phyloP scores from a whole-genome alignment of 257 asterid genomes.

The Solanum chmielewskii region DNA sequence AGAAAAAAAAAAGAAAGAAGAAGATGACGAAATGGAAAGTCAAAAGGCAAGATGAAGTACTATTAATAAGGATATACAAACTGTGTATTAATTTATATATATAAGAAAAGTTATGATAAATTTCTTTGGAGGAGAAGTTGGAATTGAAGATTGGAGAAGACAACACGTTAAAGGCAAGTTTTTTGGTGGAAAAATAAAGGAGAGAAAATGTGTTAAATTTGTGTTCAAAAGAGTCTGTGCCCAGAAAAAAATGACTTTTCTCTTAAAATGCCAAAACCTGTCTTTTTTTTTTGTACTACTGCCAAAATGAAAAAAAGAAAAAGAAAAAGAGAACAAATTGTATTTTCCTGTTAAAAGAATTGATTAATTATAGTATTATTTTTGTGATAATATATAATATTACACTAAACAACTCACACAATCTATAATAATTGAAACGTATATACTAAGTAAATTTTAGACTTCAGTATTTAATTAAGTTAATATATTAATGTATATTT shows the following conservation, averaged over 20 bases:
- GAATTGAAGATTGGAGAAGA: conserved; percentile 1
- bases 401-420: neutral
- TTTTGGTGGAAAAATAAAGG: neutral
- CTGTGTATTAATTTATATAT: neutral
- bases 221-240: conserved; percentile 8
- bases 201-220: neutral
- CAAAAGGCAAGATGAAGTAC: neutral
- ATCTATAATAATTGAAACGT: neutral
- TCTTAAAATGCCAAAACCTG: neutral
- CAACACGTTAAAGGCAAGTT: conserved; percentile 7
- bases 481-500: neutral
- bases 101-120: neutral
- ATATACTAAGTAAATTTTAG: neutral
- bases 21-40: neutral
- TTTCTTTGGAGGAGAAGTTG: neutral
- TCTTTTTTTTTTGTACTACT: neutral
- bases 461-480: neutral
- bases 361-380: neutral
- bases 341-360: neutral
- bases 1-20: neutral
- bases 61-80: neutral
- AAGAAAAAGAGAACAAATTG: neutral
- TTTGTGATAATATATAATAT: neutral
- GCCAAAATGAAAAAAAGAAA: neutral
- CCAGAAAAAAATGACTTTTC: neutral